Percentiles rank a stretch among this genome's conserved stretches.
Conservation (phyloP, 768 basidiomycete species). For the Mycena rosella region DNA sequence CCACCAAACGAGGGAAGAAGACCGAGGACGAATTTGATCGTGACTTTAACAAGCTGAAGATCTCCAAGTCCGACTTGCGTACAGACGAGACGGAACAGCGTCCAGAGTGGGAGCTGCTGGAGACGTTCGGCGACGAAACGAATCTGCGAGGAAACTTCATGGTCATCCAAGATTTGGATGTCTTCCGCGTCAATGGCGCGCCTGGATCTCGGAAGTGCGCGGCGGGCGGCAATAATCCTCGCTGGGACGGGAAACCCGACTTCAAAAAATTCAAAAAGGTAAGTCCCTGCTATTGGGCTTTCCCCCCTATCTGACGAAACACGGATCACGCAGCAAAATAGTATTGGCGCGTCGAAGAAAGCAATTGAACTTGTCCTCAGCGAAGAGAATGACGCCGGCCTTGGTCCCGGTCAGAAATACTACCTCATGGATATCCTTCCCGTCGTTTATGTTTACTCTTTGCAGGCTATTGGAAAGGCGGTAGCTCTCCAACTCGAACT, state of each 20-base stretch:
- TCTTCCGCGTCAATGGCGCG: constrained; percentile 53
- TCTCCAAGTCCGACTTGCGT: constrained; percentile 71
- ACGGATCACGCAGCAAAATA: constrained; percentile 13
- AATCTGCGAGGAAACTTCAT: constrained; percentile 83
- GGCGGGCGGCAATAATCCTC: constrained; percentile 40
- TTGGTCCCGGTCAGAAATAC: constrained; percentile 63
- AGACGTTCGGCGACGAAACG: constrained; percentile 73
- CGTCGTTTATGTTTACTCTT: constrained; percentile 15
- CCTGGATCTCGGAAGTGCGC: constrained; percentile 34
- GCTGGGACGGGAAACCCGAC: constrained; percentile 69
- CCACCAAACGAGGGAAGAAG: constrained; percentile 77
- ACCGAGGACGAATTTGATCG: constrained; percentile 79
- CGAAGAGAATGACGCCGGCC: constrained; percentile 66
- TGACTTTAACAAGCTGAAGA: constrained; percentile 83
- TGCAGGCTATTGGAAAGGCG: constrained; percentile 71
- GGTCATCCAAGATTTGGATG: constrained; percentile 78
- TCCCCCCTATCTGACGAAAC: background rate
- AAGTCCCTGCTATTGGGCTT: constrained; percentile 26
- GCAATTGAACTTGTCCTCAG: constrained; percentile 66
- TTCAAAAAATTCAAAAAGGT: constrained; percentile 88
- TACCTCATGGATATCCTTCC: background rate
- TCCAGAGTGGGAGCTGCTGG: constrained; percentile 69
- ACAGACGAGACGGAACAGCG: constrained; percentile 58
- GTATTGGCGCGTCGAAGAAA: constrained; percentile 39
- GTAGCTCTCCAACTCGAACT: constrained; percentile 40